These are phyloP conservation scores for Tilletia walkeri DNA, from an alignment of 1,284 basidiomycete genomes.

Conservation along the genomic window DNA sequence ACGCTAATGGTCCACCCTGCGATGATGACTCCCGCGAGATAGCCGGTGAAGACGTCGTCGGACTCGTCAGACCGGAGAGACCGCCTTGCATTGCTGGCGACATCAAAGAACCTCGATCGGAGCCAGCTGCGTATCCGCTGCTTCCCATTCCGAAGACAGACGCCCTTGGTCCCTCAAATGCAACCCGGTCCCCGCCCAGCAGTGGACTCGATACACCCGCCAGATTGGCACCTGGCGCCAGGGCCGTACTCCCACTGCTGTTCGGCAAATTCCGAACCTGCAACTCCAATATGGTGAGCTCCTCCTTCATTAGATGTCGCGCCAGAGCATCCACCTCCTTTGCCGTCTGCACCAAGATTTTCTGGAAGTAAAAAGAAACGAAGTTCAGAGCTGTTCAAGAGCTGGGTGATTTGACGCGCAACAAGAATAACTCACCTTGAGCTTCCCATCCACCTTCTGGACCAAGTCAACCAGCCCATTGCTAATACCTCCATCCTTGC, in stretches of 20 bases:
- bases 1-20: neutral
- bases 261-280: slow-evolving; percentile 15
- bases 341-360: slow-evolving; percentile 29
- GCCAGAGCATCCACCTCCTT: slow-evolving; percentile 43
- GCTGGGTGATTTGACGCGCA: neutral
- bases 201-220: neutral
- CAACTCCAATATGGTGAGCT: slow-evolving; percentile 31
- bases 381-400: neutral
- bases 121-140: neutral
- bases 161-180: neutral
- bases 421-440: slow-evolving; percentile 27
- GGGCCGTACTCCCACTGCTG: slow-evolving; percentile 2
- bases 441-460: slow-evolving; percentile 41
- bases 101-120: neutral
- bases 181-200: neutral
- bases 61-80: slow-evolving; percentile 1
- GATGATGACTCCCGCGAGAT: neutral
- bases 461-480: slow-evolving; percentile 33
- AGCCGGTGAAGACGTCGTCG: neutral
- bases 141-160: neutral
- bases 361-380: slow-evolving; percentile 17
- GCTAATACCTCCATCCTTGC: slow-evolving; percentile 20
- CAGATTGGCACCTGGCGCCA: neutral
- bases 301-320: slow-evolving; percentile 40
- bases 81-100: too few relatives aligned